phyloP scores from a whole-genome alignment of 2,329 filamentous ascomycete species.

The Curvularia sp. region DNA sequence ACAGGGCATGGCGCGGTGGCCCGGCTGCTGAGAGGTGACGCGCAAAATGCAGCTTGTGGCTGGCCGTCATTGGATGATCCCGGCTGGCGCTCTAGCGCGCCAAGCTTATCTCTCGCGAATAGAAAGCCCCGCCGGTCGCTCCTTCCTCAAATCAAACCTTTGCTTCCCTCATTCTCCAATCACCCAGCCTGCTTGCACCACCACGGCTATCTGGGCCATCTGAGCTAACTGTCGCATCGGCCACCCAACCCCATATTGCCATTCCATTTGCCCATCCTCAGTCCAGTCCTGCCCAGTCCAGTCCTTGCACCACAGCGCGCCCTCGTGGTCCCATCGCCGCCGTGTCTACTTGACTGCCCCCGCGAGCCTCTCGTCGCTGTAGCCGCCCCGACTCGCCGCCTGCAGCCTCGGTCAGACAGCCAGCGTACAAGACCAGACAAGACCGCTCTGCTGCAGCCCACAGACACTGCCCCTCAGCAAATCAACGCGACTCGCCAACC shows the following conservation, averaged over 20 bases:
- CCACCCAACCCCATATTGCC: slow-evolving; percentile 17
- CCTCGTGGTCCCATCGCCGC: slow-evolving; percentile 10
- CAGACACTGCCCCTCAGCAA: slow-evolving; percentile 22
- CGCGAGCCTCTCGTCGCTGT: too few relatives aligned
- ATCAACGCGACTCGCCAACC: slow-evolving; percentile 30
- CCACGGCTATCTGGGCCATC: slow-evolving; percentile 12
- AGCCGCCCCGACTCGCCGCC: slow-evolving; percentile 10
- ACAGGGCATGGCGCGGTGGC: background rate
- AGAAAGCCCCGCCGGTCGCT: slow-evolving; percentile 24
- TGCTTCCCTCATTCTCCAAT: slow-evolving; percentile 35
- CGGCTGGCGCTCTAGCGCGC: slow-evolving; percentile 24
- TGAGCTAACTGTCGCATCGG: slow-evolving; percentile 20
- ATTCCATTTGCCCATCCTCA: slow-evolving; percentile 19
- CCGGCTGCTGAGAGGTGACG: background rate
- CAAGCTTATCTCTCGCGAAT: slow-evolving; percentile 25
- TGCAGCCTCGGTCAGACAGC: slow-evolving; percentile 3
- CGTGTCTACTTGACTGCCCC: slow-evolving; percentile 19
- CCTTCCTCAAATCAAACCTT: slow-evolving; percentile 23
- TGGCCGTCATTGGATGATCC: slow-evolving; percentile 28
- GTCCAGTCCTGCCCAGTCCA: background rate
- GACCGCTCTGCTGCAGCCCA: slow-evolving; percentile 23
- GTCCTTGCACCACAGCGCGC: slow-evolving; percentile 30
- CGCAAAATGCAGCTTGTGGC: slow-evolving; percentile 17
- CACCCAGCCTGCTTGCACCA: slow-evolving; percentile 30
- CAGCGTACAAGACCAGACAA: slow-evolving; percentile 28